These are phyloP conservation scores for Lepidium campestre DNA, from an alignment of 441 rosid genomes.

Conservation along the genomic window DNA sequence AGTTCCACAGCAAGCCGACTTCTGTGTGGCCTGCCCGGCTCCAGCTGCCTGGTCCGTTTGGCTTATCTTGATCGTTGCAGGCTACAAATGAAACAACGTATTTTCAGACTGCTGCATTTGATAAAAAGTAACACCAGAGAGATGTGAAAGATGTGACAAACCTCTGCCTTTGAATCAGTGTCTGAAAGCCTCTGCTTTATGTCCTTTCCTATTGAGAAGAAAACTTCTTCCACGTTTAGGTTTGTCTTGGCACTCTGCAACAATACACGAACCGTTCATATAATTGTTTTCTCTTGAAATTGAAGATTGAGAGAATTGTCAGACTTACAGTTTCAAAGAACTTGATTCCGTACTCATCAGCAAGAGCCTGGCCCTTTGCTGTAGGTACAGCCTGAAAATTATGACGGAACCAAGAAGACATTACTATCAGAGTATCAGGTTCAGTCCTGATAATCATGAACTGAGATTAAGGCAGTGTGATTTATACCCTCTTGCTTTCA, in stretches of 20 bases:
- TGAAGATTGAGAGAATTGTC: background rate
- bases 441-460: background rate
- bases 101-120: background rate
- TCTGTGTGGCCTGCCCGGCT: constrained; percentile 40
- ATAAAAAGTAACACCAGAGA: background rate
- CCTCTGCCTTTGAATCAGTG: constrained; percentile 60
- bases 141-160: constrained; percentile 15
- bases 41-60: constrained; percentile 45
- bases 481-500: constrained; percentile 63
- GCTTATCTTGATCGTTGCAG: constrained; percentile 45
- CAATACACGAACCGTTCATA: background rate
- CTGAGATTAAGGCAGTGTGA: background rate
- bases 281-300: background rate
- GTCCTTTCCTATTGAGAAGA: constrained; percentile 77
- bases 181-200: constrained; percentile 77
- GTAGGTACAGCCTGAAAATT: constrained; percentile 51
- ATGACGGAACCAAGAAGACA: background rate
- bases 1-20: constrained; percentile 56
- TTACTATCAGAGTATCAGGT: background rate
- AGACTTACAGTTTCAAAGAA: constrained; percentile 75
- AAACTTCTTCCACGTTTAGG: constrained; percentile 71
- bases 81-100: constrained; percentile 21
- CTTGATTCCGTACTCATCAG: constrained; percentile 76
- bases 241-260: constrained; percentile 76
- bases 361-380: constrained; percentile 77